Conservation (phyloP, 371 early-diverging fungal genomes). For the Rhizopus delemar region DNA sequence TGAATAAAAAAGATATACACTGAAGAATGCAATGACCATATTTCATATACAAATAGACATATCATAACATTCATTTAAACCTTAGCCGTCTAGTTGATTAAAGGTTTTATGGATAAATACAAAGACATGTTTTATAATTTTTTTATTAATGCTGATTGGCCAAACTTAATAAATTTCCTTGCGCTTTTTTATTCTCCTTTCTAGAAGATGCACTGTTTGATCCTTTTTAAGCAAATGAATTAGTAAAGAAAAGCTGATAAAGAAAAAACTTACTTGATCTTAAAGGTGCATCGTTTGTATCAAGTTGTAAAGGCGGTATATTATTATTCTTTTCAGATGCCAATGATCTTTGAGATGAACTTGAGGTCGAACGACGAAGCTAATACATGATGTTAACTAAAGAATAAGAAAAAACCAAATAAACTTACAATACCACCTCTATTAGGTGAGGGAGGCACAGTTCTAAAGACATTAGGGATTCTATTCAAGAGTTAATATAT, state of each 20-base stretch:
- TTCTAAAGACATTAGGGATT: conserved; percentile 46
- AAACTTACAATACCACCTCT: conserved; percentile 40
- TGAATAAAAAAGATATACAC: too few species aligned
- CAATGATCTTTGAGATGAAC: conserved; percentile 48
- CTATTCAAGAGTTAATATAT: conserved; percentile 4
- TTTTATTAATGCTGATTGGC: too few species aligned
- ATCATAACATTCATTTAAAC: too few species aligned
- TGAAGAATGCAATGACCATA: too few species aligned
- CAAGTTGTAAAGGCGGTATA: conserved; percentile 49
- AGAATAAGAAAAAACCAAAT: not conserved
- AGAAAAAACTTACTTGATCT: not conserved
- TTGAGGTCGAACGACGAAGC: conserved; percentile 48
- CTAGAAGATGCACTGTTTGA: not conserved
- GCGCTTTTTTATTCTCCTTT: too few species aligned
- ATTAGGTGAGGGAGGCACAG: conserved; percentile 49
- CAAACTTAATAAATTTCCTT: too few species aligned
- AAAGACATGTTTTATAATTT: too few species aligned
- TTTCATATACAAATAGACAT: too few species aligned
- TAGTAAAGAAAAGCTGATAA: too few species aligned
- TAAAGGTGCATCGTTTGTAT: conserved; percentile 19
- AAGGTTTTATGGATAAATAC: too few species aligned
- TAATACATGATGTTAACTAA: not conserved
- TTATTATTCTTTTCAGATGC: conserved; percentile 41
- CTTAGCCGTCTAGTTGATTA: too few species aligned
- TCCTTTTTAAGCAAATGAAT: not conserved